Evolutionary conservation across 371 early-diverging fungal genomes (phyloP).

Genomic region (Amoeboradix gromovi): DNA sequence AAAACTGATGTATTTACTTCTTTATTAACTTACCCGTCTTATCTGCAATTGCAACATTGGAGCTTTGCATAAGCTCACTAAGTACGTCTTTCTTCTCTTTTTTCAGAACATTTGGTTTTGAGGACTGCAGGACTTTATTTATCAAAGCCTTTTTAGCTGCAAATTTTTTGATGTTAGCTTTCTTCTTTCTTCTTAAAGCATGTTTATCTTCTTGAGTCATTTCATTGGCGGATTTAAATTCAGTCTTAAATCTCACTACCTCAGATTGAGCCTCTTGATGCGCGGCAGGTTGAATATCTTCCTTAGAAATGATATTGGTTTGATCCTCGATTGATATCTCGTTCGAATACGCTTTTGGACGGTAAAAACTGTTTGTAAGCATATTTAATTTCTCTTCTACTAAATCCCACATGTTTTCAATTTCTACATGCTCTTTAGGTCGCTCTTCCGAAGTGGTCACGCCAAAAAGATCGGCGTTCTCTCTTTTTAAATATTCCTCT

Average conservation of each 20-base stretch:
- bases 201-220: neutral
- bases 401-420: neutral
- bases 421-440: neutral
- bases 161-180: neutral
- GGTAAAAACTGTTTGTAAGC: neutral
- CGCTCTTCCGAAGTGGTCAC: neutral
- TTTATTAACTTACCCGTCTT: neutral
- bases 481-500: neutral
- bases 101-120: neutral
- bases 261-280: neutral
- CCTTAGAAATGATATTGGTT: neutral
- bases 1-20: too few species aligned
- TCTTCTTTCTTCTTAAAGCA: neutral
- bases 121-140: neutral
- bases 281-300: neutral
- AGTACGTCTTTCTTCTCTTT: neutral
- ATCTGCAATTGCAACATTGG: neutral
- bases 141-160: neutral
- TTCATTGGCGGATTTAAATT: neutral
- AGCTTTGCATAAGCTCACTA: neutral
- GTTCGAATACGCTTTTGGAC: neutral
- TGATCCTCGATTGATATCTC: neutral
- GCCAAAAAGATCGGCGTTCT: neutral
- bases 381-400: neutral
- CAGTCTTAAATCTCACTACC: neutral